Evolutionary conservation across 208 protist genomes (phyloP).

Genomic region (Wallacemonas collosoma): DNA sequence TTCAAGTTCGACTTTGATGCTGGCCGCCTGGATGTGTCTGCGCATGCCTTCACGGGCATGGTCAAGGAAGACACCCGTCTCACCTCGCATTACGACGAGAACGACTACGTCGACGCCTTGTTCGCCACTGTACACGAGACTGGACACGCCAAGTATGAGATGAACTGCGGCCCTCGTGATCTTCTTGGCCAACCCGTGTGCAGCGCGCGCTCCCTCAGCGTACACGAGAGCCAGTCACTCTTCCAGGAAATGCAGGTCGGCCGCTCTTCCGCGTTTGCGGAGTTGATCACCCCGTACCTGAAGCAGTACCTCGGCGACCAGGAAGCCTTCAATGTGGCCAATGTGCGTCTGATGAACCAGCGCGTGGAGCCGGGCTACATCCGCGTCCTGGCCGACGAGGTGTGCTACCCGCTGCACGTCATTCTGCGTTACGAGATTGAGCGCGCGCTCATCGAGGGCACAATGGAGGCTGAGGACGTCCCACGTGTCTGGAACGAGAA

Average conservation of each 20-base stretch:
- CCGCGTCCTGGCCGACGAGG: constrained; percentile 70
- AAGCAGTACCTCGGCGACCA: constrained; percentile 43
- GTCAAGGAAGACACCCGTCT: constrained; percentile 59
- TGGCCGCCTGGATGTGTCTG: constrained; percentile 56
- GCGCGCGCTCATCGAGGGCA: constrained; percentile 57
- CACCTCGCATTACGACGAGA: constrained; percentile 53
- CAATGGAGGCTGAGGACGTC: constrained; percentile 51
- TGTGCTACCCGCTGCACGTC: constrained; percentile 80
- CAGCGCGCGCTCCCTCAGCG: constrained; percentile 40
- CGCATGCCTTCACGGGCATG: constrained; percentile 68
- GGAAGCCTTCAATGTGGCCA: constrained; percentile 37
- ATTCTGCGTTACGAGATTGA: constrained; percentile 79
- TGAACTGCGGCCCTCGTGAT: constrained; percentile 40
- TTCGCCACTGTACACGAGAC: constrained; percentile 60
- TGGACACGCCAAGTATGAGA: constrained; percentile 74
- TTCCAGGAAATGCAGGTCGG: constrained; percentile 68
- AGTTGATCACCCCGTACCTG: constrained; percentile 36
- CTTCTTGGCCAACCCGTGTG: constrained; percentile 38
- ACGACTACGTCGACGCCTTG: constrained; percentile 36
- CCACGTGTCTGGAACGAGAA: constrained; percentile 62
- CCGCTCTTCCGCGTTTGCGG: constrained; percentile 46
- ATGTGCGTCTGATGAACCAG: constrained; percentile 36
- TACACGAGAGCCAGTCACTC: constrained; percentile 76
- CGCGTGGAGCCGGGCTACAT: constrained; percentile 53
- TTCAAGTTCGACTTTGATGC: constrained; percentile 68